Base-by-base conservation (phyloP, 164 flowering plant species). In the Buxus sempervirens region DNA sequence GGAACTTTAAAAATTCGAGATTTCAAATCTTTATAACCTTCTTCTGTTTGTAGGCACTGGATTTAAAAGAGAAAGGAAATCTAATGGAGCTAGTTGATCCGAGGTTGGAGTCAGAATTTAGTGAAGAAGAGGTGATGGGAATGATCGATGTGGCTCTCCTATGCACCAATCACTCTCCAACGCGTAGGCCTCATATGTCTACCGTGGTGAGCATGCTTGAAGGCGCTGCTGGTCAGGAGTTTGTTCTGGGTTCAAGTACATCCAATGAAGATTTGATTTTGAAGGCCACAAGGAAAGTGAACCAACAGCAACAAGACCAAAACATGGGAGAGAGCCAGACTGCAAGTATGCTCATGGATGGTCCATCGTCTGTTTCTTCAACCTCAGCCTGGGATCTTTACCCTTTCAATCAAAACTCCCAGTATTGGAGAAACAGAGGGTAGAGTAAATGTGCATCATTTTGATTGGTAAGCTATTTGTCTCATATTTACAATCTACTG, bases 131-230 rank as follows among this genome's bases (percentile, higher is more conserved):
- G 71, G 79, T 38, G 8, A 4, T 73, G 73, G 48, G 65, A 19
- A 73, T 79, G 73, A 22, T 73, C 20, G 65, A 48, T 28, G 70
- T 79, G n/a, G 79, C 71, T 49, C 70, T 76, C 20, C 27, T 60
- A 6, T 79, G 82, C 79, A 73, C 79, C 1, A 76, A 66, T 59
- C 13, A 73, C 0, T 67, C 82, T 65, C 69, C 82, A 38, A 58
- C 74, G 20, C 75, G 70, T 1, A 69, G 82, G 70, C 82, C 82
- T 26, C 5, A 41, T 20, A 79, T 79, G 79, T 79, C 79, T 24
- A 21, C 65, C 13, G 79, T 73, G 27, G 65, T 76, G n/a, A 71
- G 77, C 73, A 79, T 68, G 77, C 75, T 76, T 5, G 80, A 76
- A 71, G 80, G 78, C 10, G 38, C 42, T 12, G 24, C 8, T 1